A percentile compares a stretch with the other conserved stretches of the same genome.
phyloP scores from a whole-genome alignment of 108 stramenopile species.

The Nitzschia inconspicua region DNA sequence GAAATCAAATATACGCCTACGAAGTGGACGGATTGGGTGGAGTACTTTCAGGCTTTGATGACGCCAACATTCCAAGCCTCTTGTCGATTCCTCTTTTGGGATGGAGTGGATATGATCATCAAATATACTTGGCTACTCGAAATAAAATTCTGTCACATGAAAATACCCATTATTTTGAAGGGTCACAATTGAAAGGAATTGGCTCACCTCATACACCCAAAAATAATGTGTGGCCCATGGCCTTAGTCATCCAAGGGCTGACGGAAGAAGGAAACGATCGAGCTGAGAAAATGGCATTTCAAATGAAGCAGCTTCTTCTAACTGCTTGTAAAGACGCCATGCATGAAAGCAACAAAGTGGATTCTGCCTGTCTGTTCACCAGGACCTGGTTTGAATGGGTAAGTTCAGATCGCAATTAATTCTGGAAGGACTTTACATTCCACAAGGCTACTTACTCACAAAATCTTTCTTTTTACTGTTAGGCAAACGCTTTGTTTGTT shows the following conservation, averaged over 20 bases:
- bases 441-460: background rate
- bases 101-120: constrained; percentile 17
- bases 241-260: constrained; percentile 52
- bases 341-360: constrained; percentile 50
- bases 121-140: constrained; percentile 51
- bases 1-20: constrained; percentile 58
- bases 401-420: background rate
- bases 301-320: constrained; percentile 27
- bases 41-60: constrained; percentile 52
- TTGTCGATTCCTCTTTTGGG: constrained; percentile 61
- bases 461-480: background rate
- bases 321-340: constrained; percentile 41
- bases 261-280: constrained; percentile 17
- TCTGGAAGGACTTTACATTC: background rate
- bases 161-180: constrained; percentile 36
- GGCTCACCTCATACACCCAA: constrained; percentile 42
- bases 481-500: constrained; percentile 7
- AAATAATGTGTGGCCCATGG: constrained; percentile 69
- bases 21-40: constrained; percentile 79
- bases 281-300: constrained; percentile 24
- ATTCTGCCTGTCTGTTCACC: constrained; percentile 32
- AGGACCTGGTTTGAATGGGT: constrained; percentile 72
- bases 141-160: constrained; percentile 36
- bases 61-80: constrained; percentile 76
- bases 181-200: constrained; percentile 37